Evolutionary conservation across 257 asterid genomes (phyloP).

Genomic region (Marsdenia floribunda): DNA sequence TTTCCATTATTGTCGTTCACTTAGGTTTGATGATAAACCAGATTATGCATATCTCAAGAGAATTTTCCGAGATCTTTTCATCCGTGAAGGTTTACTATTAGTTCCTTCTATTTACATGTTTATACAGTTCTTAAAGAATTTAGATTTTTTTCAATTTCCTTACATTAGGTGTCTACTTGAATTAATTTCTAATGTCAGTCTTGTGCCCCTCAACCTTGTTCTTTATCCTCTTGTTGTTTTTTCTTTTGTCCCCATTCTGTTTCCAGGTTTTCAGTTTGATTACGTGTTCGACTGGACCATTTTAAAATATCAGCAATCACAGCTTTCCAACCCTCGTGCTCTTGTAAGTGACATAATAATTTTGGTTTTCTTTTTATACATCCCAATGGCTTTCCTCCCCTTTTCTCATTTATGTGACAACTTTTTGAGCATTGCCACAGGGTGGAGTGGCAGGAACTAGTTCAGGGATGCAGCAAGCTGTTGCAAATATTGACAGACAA

Average conservation of each 20-base stretch:
- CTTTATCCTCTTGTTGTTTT: background rate
- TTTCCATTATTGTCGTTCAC: conserved; percentile 87
- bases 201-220: background rate
- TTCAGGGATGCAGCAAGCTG: conserved; percentile 57
- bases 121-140: background rate
- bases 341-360: conserved; percentile 46
- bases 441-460: conserved; percentile 56
- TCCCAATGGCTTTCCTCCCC: background rate
- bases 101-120: background rate
- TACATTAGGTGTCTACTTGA: background rate
- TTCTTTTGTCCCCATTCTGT: background rate
- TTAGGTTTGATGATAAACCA: conserved; percentile 74
- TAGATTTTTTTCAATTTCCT: background rate
- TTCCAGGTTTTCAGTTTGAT: conserved; percentile 78
- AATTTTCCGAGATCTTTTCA: conserved; percentile 77
- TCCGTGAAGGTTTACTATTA: conserved; percentile 62
- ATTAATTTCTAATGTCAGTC: background rate
- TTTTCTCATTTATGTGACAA: background rate
- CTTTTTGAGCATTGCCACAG: conserved; percentile 27
- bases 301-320: conserved; percentile 76
- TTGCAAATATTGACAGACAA: conserved; percentile 50
- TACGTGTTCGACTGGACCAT: conserved; percentile 87
- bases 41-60: conserved; percentile 79
- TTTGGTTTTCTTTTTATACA: background rate
- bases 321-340: conserved; percentile 66